These are phyloP conservation scores for Thraustotheca clavata DNA, from an alignment of 352 stramenopile genomes.

Conservation along the genomic window DNA sequence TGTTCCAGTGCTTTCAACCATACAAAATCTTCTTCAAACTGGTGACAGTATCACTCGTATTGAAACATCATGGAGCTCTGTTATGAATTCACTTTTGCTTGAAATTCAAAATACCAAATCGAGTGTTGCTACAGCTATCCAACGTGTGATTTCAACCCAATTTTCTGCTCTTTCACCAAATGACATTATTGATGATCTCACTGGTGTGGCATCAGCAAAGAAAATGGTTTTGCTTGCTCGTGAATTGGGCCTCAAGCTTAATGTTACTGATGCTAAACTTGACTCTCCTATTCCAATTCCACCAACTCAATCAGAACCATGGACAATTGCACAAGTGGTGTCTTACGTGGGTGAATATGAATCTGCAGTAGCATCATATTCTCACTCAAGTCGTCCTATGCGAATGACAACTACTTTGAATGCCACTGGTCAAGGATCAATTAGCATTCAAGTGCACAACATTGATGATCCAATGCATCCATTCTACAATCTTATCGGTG, in stretches of 20 bases:
- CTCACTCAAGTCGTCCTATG: conserved; percentile 15
- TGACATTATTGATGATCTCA: conserved; percentile 90
- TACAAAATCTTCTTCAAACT: conserved; percentile 89
- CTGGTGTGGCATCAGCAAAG: conserved; percentile 79
- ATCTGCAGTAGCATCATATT: conserved; percentile 33
- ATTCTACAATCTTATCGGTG: conserved; percentile 53
- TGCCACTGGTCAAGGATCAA: conserved; percentile 40
- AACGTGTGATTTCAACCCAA: conserved; percentile 50
- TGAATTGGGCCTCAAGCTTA: conserved; percentile 83
- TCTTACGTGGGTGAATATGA: conserved; percentile 39
- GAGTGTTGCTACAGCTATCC: conserved; percentile 39
- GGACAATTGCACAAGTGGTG: conserved; percentile 42
- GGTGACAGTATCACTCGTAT: conserved; percentile 86
- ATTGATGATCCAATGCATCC: conserved; percentile 40
- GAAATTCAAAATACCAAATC: conserved; percentile 38
- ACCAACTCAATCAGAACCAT: conserved; percentile 25
- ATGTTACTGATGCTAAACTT: conserved; percentile 64
- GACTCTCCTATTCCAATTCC: conserved; percentile 35
- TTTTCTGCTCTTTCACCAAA: conserved; percentile 40
- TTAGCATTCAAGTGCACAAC: conserved; percentile 41
- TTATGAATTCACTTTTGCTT: conserved; percentile 77
- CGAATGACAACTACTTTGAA: conserved; percentile 42
- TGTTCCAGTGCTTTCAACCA: conserved; percentile 89
- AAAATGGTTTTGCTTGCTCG: conserved; percentile 90
- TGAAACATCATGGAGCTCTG: conserved; percentile 85